Conservation (phyloP, 2,329 filamentous ascomycete species). For the Trichoderma sp. region DNA sequence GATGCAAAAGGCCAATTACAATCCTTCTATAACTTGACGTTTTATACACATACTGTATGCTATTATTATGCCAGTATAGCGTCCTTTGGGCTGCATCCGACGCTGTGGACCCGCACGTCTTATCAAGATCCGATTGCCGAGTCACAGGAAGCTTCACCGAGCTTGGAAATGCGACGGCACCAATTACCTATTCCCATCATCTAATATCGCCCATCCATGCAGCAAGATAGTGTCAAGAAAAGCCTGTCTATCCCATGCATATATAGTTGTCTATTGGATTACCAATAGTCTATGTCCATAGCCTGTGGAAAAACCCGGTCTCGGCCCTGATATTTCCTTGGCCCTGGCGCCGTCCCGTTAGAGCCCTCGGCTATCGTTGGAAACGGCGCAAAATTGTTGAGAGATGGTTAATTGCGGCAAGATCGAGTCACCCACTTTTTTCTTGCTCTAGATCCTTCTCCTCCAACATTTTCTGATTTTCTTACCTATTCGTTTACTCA, state of each 20-base stretch:
- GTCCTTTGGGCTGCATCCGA: background rate
- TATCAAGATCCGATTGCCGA: conserved; percentile 24
- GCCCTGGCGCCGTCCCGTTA: background rate
- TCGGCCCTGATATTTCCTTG: conserved; percentile 6
- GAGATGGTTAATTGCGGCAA: conserved; percentile 19
- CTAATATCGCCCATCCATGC: background rate
- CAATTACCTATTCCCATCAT: background rate
- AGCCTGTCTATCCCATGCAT: background rate
- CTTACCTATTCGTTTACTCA: background rate
- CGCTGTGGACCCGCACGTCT: conserved; percentile 1
- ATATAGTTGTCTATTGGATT: background rate
- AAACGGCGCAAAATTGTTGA: conserved; percentile 8
- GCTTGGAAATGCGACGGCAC: background rate
- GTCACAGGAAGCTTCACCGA: background rate
- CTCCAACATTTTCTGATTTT: background rate
- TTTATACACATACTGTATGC: background rate
- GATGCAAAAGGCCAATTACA: background rate
- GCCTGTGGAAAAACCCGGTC: background rate
- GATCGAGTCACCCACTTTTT: conserved; percentile 16
- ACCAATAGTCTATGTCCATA: background rate
- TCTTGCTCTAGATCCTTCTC: background rate
- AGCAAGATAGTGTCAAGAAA: background rate
- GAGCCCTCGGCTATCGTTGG: conserved; percentile 20
- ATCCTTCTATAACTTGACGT: background rate
- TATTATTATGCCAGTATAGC: background rate